These are phyloP conservation scores for Xylaria sp. DNA, from an alignment of 2,329 filamentous ascomycete species.

Conservation along the genomic window DNA sequence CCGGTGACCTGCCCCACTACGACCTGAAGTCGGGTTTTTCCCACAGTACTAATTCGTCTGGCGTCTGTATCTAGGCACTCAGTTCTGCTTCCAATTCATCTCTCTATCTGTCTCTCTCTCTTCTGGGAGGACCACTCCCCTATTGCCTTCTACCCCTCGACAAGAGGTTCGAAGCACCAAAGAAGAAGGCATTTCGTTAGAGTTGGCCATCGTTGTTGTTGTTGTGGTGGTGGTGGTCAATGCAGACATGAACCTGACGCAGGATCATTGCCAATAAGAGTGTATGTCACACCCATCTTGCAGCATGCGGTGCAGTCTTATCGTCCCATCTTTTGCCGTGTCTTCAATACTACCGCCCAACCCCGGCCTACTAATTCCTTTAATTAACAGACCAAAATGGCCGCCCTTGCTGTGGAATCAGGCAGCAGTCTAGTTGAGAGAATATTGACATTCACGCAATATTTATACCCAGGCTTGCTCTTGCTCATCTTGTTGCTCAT, in stretches of 20 bases:
- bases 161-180: slow-evolving; percentile 13
- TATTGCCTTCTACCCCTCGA: slow-evolving; percentile 21
- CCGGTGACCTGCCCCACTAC: slow-evolving; percentile 34
- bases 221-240: slow-evolving; percentile 12
- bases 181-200: slow-evolving; percentile 16
- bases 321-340: slow-evolving; percentile 34
- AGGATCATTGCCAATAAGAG: slow-evolving; percentile 37
- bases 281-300: slow-evolving; percentile 42
- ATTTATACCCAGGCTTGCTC: slow-evolving; percentile 59
- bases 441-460: slow-evolving; percentile 54
- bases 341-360: not conserved
- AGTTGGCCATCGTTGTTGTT: not conserved
- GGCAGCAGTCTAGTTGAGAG: slow-evolving; percentile 46
- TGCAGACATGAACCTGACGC: slow-evolving; percentile 39
- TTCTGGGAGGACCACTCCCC: slow-evolving; percentile 20
- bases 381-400: slow-evolving; percentile 40
- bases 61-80: slow-evolving; percentile 18
- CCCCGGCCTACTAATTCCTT: slow-evolving; percentile 34
- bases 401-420: slow-evolving; percentile 39
- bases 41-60: slow-evolving; percentile 31
- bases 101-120: slow-evolving; percentile 12
- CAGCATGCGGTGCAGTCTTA: slow-evolving; percentile 42
- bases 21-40: slow-evolving; percentile 26
- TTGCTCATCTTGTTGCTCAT: slow-evolving; percentile 57
- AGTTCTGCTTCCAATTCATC: slow-evolving; percentile 15